Evolutionary conservation across 83 land plant species (phyloP), one percentile per base, ranked within the genome.

Genomic region (Isoetes engelmannii): DNA sequence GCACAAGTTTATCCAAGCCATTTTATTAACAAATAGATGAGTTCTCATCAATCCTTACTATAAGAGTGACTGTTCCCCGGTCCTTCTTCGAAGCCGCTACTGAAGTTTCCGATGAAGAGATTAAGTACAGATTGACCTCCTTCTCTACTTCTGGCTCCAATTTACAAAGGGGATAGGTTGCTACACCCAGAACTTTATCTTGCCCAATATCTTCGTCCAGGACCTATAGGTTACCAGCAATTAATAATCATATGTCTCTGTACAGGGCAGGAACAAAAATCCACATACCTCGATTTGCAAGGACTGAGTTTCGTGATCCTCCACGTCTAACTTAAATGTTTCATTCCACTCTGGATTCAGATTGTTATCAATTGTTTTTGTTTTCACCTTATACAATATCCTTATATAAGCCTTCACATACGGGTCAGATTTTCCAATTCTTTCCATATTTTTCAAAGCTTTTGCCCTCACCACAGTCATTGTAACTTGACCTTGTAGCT

Each of bases 371-470:
- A 85, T 72, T 6, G 74, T 79, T 62, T 80, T 84, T 17, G 99
- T 91, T 78, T 89, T 95, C 48, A 77, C 74, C 73, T 95, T 92
- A 67, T 89, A 87, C 45, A 85, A 77, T 10, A 86, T 83, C 17
- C 97, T 94, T 37, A 95, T 77, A 67, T 83, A 74, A 21, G 86
- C 62, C 37, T 77, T 79, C 37, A 78, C 89, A 74, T 95, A 95
- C 4, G 99, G 99, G 83, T 95, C 99, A 48, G 97, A 92, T 78
- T 89, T 92, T 49, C 97, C 97, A 61, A 95, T 69, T 71, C 74
- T 73, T 77, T 95, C 99, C 97, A 75, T 79, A 81, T 89, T 95
- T 68, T 89, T 95, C 75, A 95, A 69, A 5, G 76, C 51, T 70
- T 72, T 79, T 20, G 92, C 99, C 77, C 74, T 86, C 47, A 87